phyloP scores from a whole-genome alignment of 2,329 filamentous ascomycete species.

The Exophiala sp. region DNA sequence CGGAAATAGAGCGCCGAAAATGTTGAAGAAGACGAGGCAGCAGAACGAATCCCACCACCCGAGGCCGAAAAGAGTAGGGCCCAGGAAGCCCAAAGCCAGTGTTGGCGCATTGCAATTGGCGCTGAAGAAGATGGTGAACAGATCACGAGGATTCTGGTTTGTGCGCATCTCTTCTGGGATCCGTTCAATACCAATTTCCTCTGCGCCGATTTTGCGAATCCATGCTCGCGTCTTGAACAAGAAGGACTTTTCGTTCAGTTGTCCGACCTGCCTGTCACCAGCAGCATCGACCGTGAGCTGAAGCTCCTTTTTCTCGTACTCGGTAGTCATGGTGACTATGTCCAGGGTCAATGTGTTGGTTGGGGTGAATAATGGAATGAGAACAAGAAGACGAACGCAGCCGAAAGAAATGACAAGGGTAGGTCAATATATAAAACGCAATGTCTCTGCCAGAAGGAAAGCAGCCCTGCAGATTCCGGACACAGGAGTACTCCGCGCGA shows the following conservation, averaged over 20 bases:
- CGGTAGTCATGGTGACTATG: background rate
- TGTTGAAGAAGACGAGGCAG: conserved; percentile 32
- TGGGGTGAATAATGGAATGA: too few relatives aligned
- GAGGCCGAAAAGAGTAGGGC: conserved; percentile 22
- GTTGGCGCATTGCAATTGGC: conserved; percentile 23
- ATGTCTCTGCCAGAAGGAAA: background rate
- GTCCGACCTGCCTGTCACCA: background rate
- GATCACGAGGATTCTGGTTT: conserved; percentile 19
- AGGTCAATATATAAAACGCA: background rate
- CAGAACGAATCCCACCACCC: conserved; percentile 31
- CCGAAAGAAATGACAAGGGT: background rate
- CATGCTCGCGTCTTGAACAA: conserved; percentile 11
- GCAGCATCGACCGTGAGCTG: conserved; percentile 3
- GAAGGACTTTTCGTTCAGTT: conserved; percentile 2
- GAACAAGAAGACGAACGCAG: background rate
- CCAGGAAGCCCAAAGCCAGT: conserved; percentile 13
- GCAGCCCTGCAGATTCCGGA: background rate
- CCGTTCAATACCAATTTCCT: conserved; percentile 22
- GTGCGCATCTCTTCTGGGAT: conserved; percentile 20
- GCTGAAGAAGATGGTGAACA: conserved; percentile 25
- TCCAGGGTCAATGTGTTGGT: too few relatives aligned
- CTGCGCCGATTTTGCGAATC: conserved; percentile 20
- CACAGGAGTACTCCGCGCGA: conserved; percentile 1
- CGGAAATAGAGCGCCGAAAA: conserved; percentile 28
- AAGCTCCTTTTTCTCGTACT: conserved; percentile 4